Base-by-base conservation (phyloP, 106 monocot species). In the Posidonia australis region DNA sequence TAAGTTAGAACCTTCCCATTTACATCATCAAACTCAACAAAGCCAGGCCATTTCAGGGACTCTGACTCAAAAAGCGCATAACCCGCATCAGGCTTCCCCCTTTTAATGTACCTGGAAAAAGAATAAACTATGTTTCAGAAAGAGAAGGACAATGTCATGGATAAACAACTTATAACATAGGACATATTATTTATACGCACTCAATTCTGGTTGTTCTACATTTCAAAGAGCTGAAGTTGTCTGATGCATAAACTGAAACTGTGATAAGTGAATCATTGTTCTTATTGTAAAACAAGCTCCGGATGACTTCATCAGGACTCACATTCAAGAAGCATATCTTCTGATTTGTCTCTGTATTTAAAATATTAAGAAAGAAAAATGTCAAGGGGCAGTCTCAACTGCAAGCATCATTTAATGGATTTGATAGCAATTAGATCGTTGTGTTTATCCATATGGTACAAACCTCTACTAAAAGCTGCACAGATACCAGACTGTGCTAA, bases 21-120 rank as follows among this genome's bases (percentile, higher is more conserved):
- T 44, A 85, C 89, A 76, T 85, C 85, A 68, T 89, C 89, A 80
- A 90, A 90, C 46, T 90, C 90, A 30, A 90, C 86, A 78, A 86
- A 90, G 70, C 90, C 86, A 77, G 85, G 89, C 85, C 85, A 89
- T 44, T 85, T 82, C 18, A 89, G 74, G 23, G 82, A 82, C 44
- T 89, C 86, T 6, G 85, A 79, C 68, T 90, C 85, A 78, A 90
- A 90, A 74, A 90, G 74, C 22, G 90, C 47, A 74, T 83, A 90
- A 9, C 90, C 89, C 64, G 85, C 79, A 73, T 90, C 85, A 47
- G 76, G 76, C 41, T 80, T 75, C 13, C 78, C 76, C 43, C 82
- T 80, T 20, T 55, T 64, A n/a, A 90, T 90, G 32, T 90, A 90
- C 83, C 90, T 90, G 31, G 25, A 16, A 59, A 29, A 47, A 11